Evolutionary conservation across 768 basidiomycete species (phyloP).

Genomic region (Guyanaporus albipodus): DNA sequence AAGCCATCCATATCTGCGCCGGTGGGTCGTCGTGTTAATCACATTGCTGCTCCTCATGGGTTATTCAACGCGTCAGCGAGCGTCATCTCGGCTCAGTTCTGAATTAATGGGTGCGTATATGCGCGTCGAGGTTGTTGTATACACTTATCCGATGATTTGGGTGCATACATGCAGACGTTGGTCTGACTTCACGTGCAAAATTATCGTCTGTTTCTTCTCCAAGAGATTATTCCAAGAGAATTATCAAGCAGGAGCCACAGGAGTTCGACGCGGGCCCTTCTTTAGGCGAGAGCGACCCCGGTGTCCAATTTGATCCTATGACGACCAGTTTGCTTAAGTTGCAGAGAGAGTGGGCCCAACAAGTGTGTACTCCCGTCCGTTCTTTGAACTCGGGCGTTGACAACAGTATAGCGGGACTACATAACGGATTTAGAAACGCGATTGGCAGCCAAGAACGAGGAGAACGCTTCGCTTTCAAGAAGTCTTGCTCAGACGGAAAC

Average conservation of each 20-base stretch:
- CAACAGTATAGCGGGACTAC: conserved; percentile 14
- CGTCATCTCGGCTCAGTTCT: conserved; percentile 4
- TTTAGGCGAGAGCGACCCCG: background rate
- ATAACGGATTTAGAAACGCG: conserved; percentile 18
- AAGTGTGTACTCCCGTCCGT: conserved; percentile 5
- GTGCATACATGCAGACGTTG: conserved; percentile 16
- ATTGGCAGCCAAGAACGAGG: conserved; percentile 16
- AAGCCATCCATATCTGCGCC: background rate
- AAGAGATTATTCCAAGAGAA: conserved; percentile 6
- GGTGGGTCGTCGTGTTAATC: conserved; percentile 4
- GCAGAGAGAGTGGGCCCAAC: conserved; percentile 7
- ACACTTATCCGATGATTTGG: background rate
- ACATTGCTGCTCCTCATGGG: background rate
- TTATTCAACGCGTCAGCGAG: conserved; percentile 9
- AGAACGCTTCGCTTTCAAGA: conserved; percentile 9
- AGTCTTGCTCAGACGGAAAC: conserved; percentile 13
- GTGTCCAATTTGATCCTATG: conserved; percentile 5
- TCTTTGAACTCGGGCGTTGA: background rate
- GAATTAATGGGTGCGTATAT: conserved; percentile 25
- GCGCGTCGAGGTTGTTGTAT: background rate
- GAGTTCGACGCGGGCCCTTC: conserved; percentile 1
- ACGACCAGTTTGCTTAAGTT: background rate
- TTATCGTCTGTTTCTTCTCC: background rate
- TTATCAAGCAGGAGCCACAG: conserved; percentile 4
- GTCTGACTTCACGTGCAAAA: conserved; percentile 1